Conservation (phyloP, 1,284 basidiomycete species). For the Moesziomyces globuligerus region DNA sequence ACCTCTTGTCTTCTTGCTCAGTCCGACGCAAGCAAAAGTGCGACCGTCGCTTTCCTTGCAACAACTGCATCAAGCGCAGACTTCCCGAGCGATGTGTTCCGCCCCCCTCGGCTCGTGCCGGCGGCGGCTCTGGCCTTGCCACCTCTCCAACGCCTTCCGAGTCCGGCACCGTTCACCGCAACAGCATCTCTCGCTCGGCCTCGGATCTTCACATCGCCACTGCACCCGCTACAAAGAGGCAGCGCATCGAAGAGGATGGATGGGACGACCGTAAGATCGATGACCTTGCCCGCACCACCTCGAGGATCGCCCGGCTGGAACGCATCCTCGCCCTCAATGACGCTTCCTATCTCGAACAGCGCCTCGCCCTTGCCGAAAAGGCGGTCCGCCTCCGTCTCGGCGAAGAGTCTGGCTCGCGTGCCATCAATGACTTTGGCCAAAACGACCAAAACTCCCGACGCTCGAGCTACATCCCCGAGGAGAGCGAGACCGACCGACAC, state of each 20-base stretch:
- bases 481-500: constrained; percentile 34
- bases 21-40: constrained; percentile 54
- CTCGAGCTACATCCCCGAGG: constrained; percentile 34
- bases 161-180: constrained; percentile 16
- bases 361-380: constrained; percentile 42
- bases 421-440: constrained; percentile 4
- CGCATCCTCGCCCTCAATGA: constrained; percentile 41
- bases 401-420: constrained; percentile 12
- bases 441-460: constrained; percentile 16
- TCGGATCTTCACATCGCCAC: constrained; percentile 23
- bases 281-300: constrained; percentile 39
- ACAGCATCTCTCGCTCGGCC: constrained; percentile 23
- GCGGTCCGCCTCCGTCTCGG: constrained; percentile 28
- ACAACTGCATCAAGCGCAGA: constrained; percentile 52
- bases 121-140: neutral
- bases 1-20: constrained; percentile 5
- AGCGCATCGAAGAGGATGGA: constrained; percentile 20
- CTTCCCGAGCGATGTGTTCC: constrained; percentile 47
- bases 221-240: constrained; percentile 14
- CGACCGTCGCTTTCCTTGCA: constrained; percentile 51
- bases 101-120: constrained; percentile 28
- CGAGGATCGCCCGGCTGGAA: constrained; percentile 38
- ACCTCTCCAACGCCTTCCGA: constrained; percentile 30
- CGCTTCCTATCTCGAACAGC: constrained; percentile 37
- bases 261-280: constrained; percentile 47